phyloP scores from a whole-genome alignment of 768 basidiomycete genomes.

The Leccinum imitatum region DNA sequence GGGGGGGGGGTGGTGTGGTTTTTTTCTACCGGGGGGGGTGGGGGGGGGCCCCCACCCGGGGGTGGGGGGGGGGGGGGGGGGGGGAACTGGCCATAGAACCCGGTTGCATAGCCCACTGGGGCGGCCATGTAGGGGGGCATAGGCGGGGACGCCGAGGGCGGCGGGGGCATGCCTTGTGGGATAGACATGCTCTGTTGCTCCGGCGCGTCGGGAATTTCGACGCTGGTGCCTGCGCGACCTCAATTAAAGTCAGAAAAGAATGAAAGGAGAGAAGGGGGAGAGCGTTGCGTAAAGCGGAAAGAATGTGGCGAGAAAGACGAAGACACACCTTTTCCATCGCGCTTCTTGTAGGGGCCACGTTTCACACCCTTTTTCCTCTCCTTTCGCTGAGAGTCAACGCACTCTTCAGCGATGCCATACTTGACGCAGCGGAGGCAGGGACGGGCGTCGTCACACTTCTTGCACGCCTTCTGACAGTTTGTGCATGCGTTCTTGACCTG shows the following conservation, averaged over 20 bases:
- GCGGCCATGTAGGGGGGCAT: constrained; percentile 51
- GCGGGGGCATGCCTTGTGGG: constrained; percentile 42
- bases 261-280: constrained; percentile 2
- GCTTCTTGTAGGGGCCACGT: constrained; percentile 92
- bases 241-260: constrained; percentile 45
- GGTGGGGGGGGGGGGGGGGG: neutral
- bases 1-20: too few relatives aligned
- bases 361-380: constrained; percentile 88
- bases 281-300: constrained; percentile 19
- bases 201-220: constrained; percentile 45
- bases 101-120: constrained; percentile 51
- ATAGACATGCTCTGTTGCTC: constrained; percentile 43
- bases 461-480: constrained; percentile 88
- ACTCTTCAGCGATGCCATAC: constrained; percentile 84
- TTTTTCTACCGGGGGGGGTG: too few relatives aligned
- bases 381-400: constrained; percentile 88
- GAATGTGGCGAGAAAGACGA: constrained; percentile 29
- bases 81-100: constrained; percentile 57
- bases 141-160: constrained; percentile 46
- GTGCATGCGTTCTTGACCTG: constrained; percentile 93
- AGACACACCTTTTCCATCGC: constrained; percentile 81
- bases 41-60: too few relatives aligned
- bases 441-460: constrained; percentile 88
- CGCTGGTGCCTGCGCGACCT: constrained; percentile 59
- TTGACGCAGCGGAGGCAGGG: constrained; percentile 93